Evolutionary conservation across 805 yeast species (phyloP).

Genomic region (Schwanniomyces polymorphus): DNA sequence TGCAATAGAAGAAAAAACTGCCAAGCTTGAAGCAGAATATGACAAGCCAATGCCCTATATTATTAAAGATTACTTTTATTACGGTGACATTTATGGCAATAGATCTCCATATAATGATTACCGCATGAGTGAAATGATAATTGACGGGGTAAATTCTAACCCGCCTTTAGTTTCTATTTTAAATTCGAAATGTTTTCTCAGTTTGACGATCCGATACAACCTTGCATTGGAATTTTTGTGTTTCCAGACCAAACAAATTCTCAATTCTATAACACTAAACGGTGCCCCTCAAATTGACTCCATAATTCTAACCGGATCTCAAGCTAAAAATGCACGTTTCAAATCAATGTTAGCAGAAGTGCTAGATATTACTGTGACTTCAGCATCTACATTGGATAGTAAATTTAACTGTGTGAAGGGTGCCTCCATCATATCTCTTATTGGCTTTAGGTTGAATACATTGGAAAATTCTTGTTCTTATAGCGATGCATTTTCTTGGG

Average conservation of each 20-base stretch:
- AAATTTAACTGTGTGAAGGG: conserved; percentile 12
- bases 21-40: conserved; percentile 15
- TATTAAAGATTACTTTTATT: conserved; percentile 40
- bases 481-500: neutral
- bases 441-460: conserved; percentile 2
- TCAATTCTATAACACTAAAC: conserved; percentile 16
- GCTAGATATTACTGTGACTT: neutral
- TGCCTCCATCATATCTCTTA: conserved; percentile 7
- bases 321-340: conserved; percentile 47
- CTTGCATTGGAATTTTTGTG: conserved; percentile 50
- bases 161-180: conserved; percentile 5
- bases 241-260: conserved; percentile 47
- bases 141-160: conserved; percentile 42
- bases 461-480: neutral
- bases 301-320: conserved; percentile 53
- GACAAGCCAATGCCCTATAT: conserved; percentile 16
- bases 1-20: conserved; percentile 20
- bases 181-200: conserved; percentile 2
- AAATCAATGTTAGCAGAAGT: conserved; percentile 12
- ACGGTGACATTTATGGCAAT: conserved; percentile 60
- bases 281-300: conserved; percentile 22
- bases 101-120: conserved; percentile 57
- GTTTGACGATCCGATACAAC: conserved; percentile 42
- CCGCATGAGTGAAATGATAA: conserved; percentile 46
- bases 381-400: conserved; percentile 1